A percentile compares a stretch with the other conserved stretches of the same genome.
phyloP scores from a whole-genome alignment of 1,284 basidiomycete species.

The Ceratobasidium sp. region DNA sequence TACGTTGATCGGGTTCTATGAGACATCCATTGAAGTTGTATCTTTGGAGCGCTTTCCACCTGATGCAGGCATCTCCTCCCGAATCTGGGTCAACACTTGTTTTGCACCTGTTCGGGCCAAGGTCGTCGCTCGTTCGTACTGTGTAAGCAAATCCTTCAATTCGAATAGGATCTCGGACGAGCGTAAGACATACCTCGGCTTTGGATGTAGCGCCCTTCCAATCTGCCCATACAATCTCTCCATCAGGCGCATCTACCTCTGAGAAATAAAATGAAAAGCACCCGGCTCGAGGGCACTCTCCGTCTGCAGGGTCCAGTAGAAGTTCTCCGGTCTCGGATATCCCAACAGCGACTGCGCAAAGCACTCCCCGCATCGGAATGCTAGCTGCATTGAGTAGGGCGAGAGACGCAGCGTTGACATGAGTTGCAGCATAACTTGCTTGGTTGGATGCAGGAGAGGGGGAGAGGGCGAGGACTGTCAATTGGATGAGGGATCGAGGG shows the following conservation, averaged over 20 bases:
- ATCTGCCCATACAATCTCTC: constrained; percentile 41
- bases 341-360: constrained; percentile 69
- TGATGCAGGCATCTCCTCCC: background rate
- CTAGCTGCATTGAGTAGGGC: constrained; percentile 72
- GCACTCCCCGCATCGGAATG: constrained; percentile 71
- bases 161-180: background rate
- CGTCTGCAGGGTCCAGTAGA: constrained; percentile 62
- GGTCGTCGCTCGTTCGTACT: constrained; percentile 14
- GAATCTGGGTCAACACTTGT: constrained; percentile 1
- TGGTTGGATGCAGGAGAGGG: constrained; percentile 48
- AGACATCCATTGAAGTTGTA: constrained; percentile 19
- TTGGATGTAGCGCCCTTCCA: constrained; percentile 37
- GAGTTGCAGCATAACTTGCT: constrained; percentile 54
- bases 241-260: constrained; percentile 35
- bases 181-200: constrained; percentile 49
- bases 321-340: constrained; percentile 35
- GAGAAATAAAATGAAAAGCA: constrained; percentile 73
- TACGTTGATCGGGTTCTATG: background rate
- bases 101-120: constrained; percentile 23
- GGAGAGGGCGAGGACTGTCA: constrained; percentile 68
- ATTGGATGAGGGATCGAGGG: constrained; percentile 73
- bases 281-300: constrained; percentile 58
- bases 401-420: constrained; percentile 71
- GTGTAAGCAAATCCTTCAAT: background rate
- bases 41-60: background rate